These are phyloP conservation scores for Aureoboletus auriporus DNA, from an alignment of 768 basidiomycete genomes.

Conservation along the genomic window DNA sequence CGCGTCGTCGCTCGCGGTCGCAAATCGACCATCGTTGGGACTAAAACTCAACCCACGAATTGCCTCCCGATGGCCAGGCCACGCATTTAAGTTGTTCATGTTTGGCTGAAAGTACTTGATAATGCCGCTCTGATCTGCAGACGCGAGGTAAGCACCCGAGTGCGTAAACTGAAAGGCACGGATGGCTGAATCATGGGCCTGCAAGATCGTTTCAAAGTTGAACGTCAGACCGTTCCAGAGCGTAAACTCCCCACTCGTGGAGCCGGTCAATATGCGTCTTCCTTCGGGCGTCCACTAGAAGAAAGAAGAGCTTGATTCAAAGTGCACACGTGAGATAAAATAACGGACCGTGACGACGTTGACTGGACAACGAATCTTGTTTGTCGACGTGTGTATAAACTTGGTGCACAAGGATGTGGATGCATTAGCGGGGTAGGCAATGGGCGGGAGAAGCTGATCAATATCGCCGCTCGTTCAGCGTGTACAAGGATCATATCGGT, in stretches of 20 bases:
- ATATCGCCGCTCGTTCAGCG: slow-evolving; percentile 23
- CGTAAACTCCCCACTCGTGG: slow-evolving; percentile 96
- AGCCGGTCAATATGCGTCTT: slow-evolving; percentile 88
- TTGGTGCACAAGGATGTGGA: slow-evolving; percentile 95
- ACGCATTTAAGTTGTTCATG: slow-evolving; percentile 97
- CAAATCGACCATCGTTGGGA: slow-evolving; percentile 25
- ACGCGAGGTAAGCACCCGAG: slow-evolving; percentile 89
- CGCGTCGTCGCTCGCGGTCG: slow-evolving; percentile 93
- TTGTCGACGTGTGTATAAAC: slow-evolving; percentile 97
- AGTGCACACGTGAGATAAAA: neutral
- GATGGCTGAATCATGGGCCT: slow-evolving; percentile 94
- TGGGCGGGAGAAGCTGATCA: slow-evolving; percentile 83
- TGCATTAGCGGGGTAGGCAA: slow-evolving; percentile 86
- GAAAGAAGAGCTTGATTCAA: neutral
- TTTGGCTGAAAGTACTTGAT: slow-evolving; percentile 99
- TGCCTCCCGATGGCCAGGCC: slow-evolving; percentile 92
- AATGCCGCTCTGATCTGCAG: slow-evolving; percentile 87
- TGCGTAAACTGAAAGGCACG: slow-evolving; percentile 89
- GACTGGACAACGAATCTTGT: slow-evolving; percentile 97
- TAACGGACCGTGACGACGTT: slow-evolving; percentile 85
- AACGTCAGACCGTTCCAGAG: slow-evolving; percentile 99
- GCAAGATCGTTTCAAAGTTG: slow-evolving; percentile 99
- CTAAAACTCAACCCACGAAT: slow-evolving; percentile 82
- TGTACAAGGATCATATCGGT: slow-evolving; percentile 9
- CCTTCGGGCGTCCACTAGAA: slow-evolving; percentile 95